Evolutionary conservation across 805 yeast genomes (phyloP).

Genomic region (Candida glaebosa): DNA sequence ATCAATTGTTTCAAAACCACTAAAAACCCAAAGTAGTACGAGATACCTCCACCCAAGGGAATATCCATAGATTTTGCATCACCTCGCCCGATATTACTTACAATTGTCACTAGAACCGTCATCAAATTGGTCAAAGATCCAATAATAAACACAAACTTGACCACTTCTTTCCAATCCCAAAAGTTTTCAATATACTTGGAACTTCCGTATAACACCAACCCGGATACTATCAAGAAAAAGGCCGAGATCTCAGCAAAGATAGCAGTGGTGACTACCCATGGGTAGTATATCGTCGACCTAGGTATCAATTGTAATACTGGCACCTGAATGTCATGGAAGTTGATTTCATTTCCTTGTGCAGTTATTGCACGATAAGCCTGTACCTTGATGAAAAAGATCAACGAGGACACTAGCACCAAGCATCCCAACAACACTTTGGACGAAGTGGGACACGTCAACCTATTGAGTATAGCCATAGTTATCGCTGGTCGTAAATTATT

Average conservation of each 20-base stretch:
- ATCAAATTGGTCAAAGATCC: conserved; percentile 55
- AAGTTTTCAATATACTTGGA: conserved; percentile 47
- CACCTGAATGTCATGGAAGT: conserved; percentile 41
- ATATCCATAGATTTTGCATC: conserved; percentile 35
- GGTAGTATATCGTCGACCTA: conserved; percentile 47
- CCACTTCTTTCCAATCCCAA: conserved; percentile 50
- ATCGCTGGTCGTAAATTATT: no score
- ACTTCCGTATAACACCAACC: conserved; percentile 34
- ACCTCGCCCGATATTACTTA: conserved; percentile 31
- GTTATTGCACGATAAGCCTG: conserved; percentile 20
- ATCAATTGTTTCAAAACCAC: conserved; percentile 56
- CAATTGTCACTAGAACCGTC: conserved; percentile 43
- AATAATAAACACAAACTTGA: conserved; percentile 48
- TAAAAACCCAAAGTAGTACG: conserved; percentile 50
- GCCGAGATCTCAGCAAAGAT: conserved; percentile 61
- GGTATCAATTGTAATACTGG: conserved; percentile 68
- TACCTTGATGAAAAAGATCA: conserved; percentile 41
- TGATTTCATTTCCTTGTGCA: conserved; percentile 13
- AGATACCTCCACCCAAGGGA: conserved; percentile 52
- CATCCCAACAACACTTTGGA: conserved; percentile 43
- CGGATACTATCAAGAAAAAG: conserved; percentile 41
- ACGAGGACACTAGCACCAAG: conserved; percentile 36
- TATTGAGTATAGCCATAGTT: conserved; percentile 11
- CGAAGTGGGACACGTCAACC: conserved; percentile 38
- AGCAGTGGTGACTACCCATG: conserved; percentile 63